Base-by-base conservation (phyloP, 129 eudicot genomes). In the Logfia minima region DNA sequence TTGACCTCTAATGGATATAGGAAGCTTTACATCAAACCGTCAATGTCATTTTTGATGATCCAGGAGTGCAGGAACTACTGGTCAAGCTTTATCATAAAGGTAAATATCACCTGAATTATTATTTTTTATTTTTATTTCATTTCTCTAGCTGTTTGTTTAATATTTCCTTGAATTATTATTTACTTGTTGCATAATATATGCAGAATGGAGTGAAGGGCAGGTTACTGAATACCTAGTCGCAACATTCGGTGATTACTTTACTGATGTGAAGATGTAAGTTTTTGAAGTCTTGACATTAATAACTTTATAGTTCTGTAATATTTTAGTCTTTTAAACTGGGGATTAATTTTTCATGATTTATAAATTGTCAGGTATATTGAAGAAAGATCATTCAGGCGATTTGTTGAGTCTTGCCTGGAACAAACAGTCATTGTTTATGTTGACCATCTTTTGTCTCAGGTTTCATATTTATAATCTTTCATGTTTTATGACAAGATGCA, bases 151-250 rank as follows among this genome's bases (percentile, higher is more conserved):
- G 6, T 16, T 23, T 43, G 2, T 24, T 22, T 51, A 24, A 4
- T 23, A 17, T 45, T 45, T 23, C 11, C 19, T 45, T 6, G 60
- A 72, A 22, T 9, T 35, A 34, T 74, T 41, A 24, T 9, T 26
- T 45, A 75, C 29, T 22, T 32, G 10, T 14, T 75, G 51, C 29
- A 22, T 65, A 21, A 23, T 39, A 56, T 61, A 39, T 60, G 59
- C 94, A 94, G 99, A 94, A 84, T 94, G 99, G 99, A 78, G 85
- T 53, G 99, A 94, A 86, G 99, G 93, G 77, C 99, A 91, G 84
- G 97, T 94, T 64, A 91, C 97, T 17, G 99, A 94, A 83, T 94
- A 87, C 93, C 87, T 94, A 22, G 96, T 94, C 48, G 99, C 92
- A 71, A 94, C 99, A 65, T 94, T 94, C 82, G 90, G 87, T 78